Evolutionary conservation across 345 rosid genomes (phyloP), one percentile per base, ranked within the genome.

Genomic region (Carallia brachiata): DNA sequence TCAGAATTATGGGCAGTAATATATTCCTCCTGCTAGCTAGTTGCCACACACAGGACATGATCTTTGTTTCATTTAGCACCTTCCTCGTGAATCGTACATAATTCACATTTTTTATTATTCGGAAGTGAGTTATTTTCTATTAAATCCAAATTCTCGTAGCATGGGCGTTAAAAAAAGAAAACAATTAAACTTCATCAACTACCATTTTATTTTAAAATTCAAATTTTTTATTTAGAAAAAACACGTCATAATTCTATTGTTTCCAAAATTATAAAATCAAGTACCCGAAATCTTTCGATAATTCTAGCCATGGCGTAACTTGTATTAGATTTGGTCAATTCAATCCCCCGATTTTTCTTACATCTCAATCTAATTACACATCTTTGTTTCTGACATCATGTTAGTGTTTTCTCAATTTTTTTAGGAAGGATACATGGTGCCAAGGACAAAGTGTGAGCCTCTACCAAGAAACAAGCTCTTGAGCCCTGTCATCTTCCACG

Each of bases 381-480:
- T 44, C 13, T 10, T 10, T 44, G 16, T 12, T 44, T 12, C 50
- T 12, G 5, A 44, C 50, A 13, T 44, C 50, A 44, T 23, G 12
- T 44, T 44, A 44, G 12, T 13, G 3, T 15, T 44, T 44, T 44
- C 50, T 44, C 50, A 12, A 44, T 12, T 53, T 52, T 23, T 71
- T 75, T 86, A 90, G 96, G 96, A 90, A 78, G 90, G 82, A 19
- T 87, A 84, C 70, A 72, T 84, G 87, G 92, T 88, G 59, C 93
- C 86, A 69, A 61, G 85, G 70, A 75, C 75, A 23, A 89, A 85
- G 76, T 81, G 90, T 68, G 90, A 87, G 52, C 83, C 97, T n/a
- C 76, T 91, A 36, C 82, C 90, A 58, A 81, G 92, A 75, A 86
- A 83, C 85, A 89, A 89, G 82, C 90, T 90, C 52, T 70, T 83